These are phyloP conservation scores for Vigna angularis DNA, from an alignment of 306 rosid species.

Conservation along the genomic window DNA sequence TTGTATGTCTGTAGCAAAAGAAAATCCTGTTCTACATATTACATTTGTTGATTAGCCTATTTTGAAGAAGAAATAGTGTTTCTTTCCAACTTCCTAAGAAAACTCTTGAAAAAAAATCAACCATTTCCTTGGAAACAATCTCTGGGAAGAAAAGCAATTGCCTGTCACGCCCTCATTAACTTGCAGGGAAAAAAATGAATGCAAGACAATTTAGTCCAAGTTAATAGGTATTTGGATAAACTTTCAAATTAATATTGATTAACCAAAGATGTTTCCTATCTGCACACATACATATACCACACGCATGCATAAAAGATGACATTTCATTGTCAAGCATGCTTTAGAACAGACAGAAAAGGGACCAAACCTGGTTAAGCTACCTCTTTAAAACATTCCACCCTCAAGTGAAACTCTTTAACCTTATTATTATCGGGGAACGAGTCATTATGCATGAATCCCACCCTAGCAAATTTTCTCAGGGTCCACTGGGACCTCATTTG, in stretches of 20 bases:
- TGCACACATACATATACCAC: conserved; percentile 27
- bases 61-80: neutral
- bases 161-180: neutral
- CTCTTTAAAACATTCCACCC: conserved; percentile 31
- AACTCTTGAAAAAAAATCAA: neutral
- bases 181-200: neutral
- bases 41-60: neutral
- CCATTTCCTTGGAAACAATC: neutral
- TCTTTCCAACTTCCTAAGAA: neutral
- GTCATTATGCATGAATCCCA: conserved; percentile 15
- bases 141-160: neutral
- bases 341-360: conserved; percentile 37
- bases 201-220: neutral
- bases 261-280: conserved; percentile 24
- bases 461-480: conserved; percentile 15
- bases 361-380: conserved; percentile 12
- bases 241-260: conserved; percentile 1
- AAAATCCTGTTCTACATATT: neutral
- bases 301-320: conserved; percentile 41
- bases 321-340: conserved; percentile 29
- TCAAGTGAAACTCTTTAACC: conserved; percentile 24
- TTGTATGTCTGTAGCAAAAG: neutral
- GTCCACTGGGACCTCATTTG: neutral
- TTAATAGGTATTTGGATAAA: neutral
- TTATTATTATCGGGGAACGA: conserved; percentile 14